These are phyloP conservation scores for Wickerhamiella kazuoi DNA, from an alignment of 805 yeast genomes.

Conservation along the genomic window DNA sequence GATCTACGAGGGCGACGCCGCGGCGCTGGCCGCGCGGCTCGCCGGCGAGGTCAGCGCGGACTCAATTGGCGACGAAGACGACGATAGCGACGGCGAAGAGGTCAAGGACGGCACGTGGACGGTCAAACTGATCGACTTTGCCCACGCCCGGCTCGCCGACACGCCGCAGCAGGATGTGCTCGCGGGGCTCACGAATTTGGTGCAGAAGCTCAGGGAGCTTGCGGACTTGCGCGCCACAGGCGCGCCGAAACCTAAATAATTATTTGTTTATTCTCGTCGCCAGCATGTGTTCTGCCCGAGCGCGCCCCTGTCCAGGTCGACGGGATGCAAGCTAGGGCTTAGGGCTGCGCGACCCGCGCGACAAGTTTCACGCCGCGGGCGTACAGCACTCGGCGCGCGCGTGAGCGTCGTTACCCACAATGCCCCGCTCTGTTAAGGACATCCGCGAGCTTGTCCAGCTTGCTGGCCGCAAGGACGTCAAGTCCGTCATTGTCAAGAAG, in stretches of 20 bases:
- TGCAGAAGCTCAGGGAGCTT: background rate
- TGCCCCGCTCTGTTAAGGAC: constrained; percentile 61
- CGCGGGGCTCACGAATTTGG: constrained; percentile 48
- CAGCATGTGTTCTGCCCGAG: too few relatives aligned
- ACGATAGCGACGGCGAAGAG: constrained; percentile 14
- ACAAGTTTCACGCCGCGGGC: too few relatives aligned
- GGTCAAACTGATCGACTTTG: constrained; percentile 69
- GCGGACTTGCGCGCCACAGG: background rate
- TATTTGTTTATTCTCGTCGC: too few relatives aligned
- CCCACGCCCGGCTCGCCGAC: constrained; percentile 49
- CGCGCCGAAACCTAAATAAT: too few relatives aligned
- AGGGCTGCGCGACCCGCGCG: too few relatives aligned
- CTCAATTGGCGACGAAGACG: background rate
- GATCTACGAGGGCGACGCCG: constrained; percentile 49
- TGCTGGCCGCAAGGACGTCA: constrained; percentile 71
- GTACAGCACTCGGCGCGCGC: too few relatives aligned
- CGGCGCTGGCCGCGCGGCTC: constrained; percentile 32
- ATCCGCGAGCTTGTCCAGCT: constrained; percentile 94
- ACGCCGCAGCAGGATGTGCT: constrained; percentile 60
- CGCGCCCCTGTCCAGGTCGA: too few relatives aligned
- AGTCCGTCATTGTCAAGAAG: constrained; percentile 84
- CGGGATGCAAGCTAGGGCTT: too few relatives aligned
- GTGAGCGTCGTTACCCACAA: constrained; percentile 3
- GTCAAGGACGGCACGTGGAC: constrained; percentile 25
- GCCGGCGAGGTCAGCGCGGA: constrained; percentile 5